Conservation (phyloP, 257 asterid species). For the Przewalskia tangutica region DNA sequence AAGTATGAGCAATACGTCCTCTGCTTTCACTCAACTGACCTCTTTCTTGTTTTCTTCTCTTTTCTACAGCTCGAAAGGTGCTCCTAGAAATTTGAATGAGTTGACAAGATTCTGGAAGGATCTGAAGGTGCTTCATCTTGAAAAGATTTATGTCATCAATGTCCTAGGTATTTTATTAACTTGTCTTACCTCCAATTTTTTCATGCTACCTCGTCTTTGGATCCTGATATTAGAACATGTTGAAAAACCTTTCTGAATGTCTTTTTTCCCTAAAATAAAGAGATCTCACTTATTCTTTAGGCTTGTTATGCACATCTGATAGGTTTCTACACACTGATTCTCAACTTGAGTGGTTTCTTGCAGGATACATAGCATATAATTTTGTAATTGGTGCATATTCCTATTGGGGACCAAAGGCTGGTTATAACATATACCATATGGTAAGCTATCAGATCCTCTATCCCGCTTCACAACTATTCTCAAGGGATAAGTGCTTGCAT, state of each 20-base stretch:
- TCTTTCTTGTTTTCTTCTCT: background rate
- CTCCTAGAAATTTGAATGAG: conserved; percentile 6
- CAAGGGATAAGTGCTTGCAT: background rate
- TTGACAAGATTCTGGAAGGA: conserved; percentile 42
- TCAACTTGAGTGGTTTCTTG: conserved; percentile 11
- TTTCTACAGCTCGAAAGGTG: conserved; percentile 36
- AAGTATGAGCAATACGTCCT: background rate
- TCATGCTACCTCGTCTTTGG: conserved; percentile 13
- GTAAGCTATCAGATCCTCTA: conserved; percentile 27
- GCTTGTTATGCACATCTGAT: background rate
- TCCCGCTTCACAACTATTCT: background rate
- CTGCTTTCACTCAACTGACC: background rate
- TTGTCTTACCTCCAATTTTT: conserved; percentile 4
- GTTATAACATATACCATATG: conserved; percentile 85
- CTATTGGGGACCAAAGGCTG: conserved; percentile 99
- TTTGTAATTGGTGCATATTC: conserved; percentile 97
- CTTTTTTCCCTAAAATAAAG: background rate
- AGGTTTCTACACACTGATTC: background rate
- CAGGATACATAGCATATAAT: conserved; percentile 92
- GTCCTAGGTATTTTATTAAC: conserved; percentile 60
- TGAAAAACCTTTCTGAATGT: conserved; percentile 7
- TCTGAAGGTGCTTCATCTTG: conserved; percentile 53
- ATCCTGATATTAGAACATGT: background rate
- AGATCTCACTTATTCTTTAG: background rate
- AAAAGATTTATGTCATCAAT: conserved; percentile 71